Base-by-base conservation (phyloP, 179 eudicot genomes). In the Actinidia arguta region DNA sequence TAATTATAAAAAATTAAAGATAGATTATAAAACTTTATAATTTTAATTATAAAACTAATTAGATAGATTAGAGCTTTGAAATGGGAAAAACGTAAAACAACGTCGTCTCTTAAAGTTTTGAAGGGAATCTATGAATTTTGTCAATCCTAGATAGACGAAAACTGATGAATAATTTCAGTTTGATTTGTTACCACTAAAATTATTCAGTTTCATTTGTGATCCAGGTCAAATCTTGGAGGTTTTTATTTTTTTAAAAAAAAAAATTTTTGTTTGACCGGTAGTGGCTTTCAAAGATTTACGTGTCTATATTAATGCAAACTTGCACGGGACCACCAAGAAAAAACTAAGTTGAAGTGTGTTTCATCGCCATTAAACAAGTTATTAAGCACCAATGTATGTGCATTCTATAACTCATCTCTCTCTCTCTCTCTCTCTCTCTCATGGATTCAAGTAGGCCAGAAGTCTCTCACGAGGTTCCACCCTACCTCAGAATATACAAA, bases 401-500 rank as follows among this genome's bases (percentile, higher is more conserved):
- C 16, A 54, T 54, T 54, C 58, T 20, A 16, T 0, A 17, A 16
- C 12, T 17, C 50, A 39, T 73, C 78, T 24, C 76, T 72, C 59
- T 36, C 73, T 51, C 76, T 67, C 75, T 69, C 69, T 47, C 72
- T 68, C 72, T n/a, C 70, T 20, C 11, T 4, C 31, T 14, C 3
- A 83, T 83, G 85, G 75, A 52, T 66, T 62, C 75, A 61, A 52
- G 18, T 67, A 39, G 42, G 6, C 17, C 18, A 73, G 85, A 83
- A 79, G 73, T 78, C 9, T 52, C 74, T 17, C 66, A 14, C 5
- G 85, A 83, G 27, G 47, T 77, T n/a, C 68, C 50, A 11, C 82
- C 82, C 17, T 83, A 50, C 67, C 25, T 77, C 4, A 61, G 88
- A 25, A 58, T 83, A 3, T 79, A 85, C 90, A 80, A 61, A 79